These are phyloP conservation scores for Inga oerstediana DNA, from an alignment of 306 rosid genomes.

Conservation along the genomic window DNA sequence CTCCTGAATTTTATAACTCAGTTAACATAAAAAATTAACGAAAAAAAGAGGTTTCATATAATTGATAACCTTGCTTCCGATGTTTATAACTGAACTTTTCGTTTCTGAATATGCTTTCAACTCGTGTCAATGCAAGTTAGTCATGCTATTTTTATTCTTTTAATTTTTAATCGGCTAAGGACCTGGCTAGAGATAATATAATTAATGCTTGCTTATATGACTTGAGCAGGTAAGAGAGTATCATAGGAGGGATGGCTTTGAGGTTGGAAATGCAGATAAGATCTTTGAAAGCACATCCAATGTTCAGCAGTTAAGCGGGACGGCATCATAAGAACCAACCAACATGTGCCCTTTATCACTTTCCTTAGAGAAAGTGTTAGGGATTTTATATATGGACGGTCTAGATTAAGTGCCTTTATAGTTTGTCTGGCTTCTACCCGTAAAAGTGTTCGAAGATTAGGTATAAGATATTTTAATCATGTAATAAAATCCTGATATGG, in stretches of 20 bases:
- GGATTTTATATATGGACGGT: background rate
- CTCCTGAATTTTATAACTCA: background rate
- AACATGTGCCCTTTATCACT: background rate
- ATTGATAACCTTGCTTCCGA: no score
- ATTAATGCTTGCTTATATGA: no score
- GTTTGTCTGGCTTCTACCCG: background rate
- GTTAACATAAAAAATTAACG: background rate
- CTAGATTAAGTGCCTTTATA: background rate
- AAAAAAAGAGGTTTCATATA: background rate
- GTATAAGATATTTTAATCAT: no score
- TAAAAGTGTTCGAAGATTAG: background rate
- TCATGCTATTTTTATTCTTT: background rate
- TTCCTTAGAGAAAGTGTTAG: background rate
- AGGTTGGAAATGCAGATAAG: conserved; percentile 96
- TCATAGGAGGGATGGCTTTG: conserved; percentile 95
- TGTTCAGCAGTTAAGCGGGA: conserved; percentile 64
- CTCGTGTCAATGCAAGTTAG: background rate
- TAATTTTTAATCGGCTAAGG: background rate
- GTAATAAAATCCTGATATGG: conserved; percentile 2
- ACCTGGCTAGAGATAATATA: no score
- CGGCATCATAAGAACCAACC: conserved; percentile 39
- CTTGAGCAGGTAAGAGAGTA: conserved; percentile 63
- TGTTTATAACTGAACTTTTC: no score
- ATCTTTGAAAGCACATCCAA: conserved; percentile 94
- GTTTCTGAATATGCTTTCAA: no score